Evolutionary conservation across 345 rosid genomes (phyloP).

Genomic region (Microthlaspi erraticum): DNA sequence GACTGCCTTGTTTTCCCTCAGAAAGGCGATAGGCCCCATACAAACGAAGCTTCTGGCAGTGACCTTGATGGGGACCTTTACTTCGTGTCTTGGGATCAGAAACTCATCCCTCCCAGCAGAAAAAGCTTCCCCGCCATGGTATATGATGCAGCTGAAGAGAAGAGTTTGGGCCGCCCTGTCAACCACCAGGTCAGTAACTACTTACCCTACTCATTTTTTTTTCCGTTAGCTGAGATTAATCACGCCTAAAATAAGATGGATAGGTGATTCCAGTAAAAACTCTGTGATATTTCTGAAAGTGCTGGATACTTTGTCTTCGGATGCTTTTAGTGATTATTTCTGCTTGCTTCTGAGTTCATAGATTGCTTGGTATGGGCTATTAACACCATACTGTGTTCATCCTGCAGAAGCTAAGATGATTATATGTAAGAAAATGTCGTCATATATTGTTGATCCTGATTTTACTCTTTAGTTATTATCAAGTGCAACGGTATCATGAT

Average conservation of each 20-base stretch:
- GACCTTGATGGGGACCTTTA: constrained; percentile 95
- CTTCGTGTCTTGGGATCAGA: constrained; percentile 91
- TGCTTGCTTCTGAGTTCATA: constrained; percentile 12
- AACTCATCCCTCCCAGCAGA: constrained; percentile 79
- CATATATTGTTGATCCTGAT: constrained; percentile 1
- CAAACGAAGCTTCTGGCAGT: constrained; percentile 96
- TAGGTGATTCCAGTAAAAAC: not conserved
- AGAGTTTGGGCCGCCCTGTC: constrained; percentile 47
- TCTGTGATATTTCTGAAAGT: constrained; percentile 22
- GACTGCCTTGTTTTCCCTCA: constrained; percentile 96
- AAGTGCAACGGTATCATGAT: constrained; percentile 15
- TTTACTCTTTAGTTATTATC: constrained; percentile 10
- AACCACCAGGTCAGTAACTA: constrained; percentile 60
- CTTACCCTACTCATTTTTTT: not conserved
- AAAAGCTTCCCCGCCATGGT: constrained; percentile 76
- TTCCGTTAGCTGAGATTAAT: constrained; percentile 9
- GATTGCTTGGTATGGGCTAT: constrained; percentile 23
- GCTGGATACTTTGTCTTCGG: not conserved
- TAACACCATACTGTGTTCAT: constrained; percentile 11
- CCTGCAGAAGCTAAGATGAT: constrained; percentile 7
- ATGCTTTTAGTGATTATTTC: constrained; percentile 26
- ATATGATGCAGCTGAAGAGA: constrained; percentile 58
- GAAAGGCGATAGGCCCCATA: constrained; percentile 85
- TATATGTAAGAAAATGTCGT: not conserved
- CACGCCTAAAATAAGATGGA: constrained; percentile 13